Evolutionary conservation across 1,284 basidiomycete genomes (phyloP), one percentile per base, ranked within the genome.

Genomic region (Ceratobasidium sp.): DNA sequence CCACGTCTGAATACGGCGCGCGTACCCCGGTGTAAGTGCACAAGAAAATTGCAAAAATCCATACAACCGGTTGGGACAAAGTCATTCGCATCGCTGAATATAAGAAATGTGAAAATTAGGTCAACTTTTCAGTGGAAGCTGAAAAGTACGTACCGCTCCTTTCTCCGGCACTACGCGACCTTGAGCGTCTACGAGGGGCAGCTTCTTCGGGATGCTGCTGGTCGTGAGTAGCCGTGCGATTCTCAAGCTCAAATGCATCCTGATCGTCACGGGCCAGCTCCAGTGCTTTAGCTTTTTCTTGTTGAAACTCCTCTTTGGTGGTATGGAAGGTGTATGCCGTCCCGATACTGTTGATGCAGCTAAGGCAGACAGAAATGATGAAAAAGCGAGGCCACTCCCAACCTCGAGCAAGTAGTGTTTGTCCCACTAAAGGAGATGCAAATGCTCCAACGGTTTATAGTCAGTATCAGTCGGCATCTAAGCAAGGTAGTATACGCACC

Each of bases 321-420:
- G 88, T 86, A 57, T 80, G 82, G 80, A 87, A 89, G 0, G 85
- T 80, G 71, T 82, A 81, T 5, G 80, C 76, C 50, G 86, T 78
- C 41, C 86, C 81, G 17, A 78, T 50, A 29, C 82, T 79, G 77
- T 87, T 88, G 59, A 87, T 77, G 0, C 76, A 83, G 51, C 86
- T 85, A 22, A 88, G 78, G 11, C 86, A 83, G 7, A 89, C 82
- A 2, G 88, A 89, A 31, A 88, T 87, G 73, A 84, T 85, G 78
- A 88, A 89, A 76, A 89, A 89, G 64, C 84, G 82, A 33, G 80
- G 81, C 87, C 87, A 89, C 7, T 85, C 85, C 53, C 87, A 81
- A 19, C 87, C 87, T 51, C 80, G 82, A 9, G 86, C 84, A 19
- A 88, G 82, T 45, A 88, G 79, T 9, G 84, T 83, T 77, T 89